Base-by-base conservation (phyloP, 176 grass and related monocot species). In the Triticum timopheevii region DNA sequence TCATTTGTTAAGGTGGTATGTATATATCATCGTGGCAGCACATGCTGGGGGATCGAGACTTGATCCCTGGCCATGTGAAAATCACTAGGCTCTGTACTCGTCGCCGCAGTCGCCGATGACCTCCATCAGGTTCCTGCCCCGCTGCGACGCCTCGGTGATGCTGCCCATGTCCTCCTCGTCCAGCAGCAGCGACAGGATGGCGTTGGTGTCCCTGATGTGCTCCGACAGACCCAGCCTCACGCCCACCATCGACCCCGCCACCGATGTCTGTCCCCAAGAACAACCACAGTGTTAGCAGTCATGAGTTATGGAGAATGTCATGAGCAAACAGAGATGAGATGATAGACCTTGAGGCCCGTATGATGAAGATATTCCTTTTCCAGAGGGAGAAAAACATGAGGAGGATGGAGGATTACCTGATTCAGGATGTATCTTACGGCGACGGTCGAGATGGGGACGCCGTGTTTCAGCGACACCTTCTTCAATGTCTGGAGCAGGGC, bases 191-290 rank as follows among this genome's bases (percentile, higher is more conserved):
- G 78, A 89, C 70, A 98, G 91, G 44, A 98, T 90, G 11, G 88
- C 87, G 10, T 85, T 96, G 68, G 92, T 93, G 74, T 98, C 96
- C 70, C 88, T 70, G 83, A 95, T 90, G 90, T 98, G 96, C 76
- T 95, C 93, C 10, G 92, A 88, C 13, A 95, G 92, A 13, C 96
- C 96, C 77, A 95, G 84, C 63, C 93, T 92, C 45, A 98, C 93
- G 72, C 93, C 96, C 61, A 98, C 87, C 96, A 98, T 98, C 10
- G 96, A 98, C 77, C 93, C 93, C 13, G 93, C 96, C 56, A 98
- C 96, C 10, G 90, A 83, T 67, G 86, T 91, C 96, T 98, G 39
- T 27, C 79, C 31, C 66, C 78, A 24, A 65, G 20, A 56, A 82
- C 13, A 17, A 9, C 2, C 31, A 88, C 36, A 50, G 86, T 38